Evolutionary conservation across 257 asterid genomes (phyloP).

Genomic region (Scutellaria galericulata): DNA sequence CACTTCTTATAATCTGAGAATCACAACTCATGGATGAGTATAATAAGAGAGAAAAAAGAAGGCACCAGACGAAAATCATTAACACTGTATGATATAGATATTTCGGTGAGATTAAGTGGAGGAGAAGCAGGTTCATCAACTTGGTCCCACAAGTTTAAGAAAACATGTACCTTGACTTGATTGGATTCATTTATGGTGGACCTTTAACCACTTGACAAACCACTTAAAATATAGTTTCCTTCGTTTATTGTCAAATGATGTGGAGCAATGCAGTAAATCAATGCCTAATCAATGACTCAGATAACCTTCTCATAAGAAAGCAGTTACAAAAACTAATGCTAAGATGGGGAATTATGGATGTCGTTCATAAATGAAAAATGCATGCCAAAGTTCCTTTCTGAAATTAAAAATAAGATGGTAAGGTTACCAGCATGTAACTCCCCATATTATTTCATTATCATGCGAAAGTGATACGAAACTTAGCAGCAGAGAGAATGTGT

Average conservation of each 20-base stretch:
- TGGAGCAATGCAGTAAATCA: neutral
- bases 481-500: slow-evolving; percentile 30
- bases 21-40: slow-evolving; percentile 33
- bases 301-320: slow-evolving; percentile 23
- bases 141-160: slow-evolving; percentile 4
- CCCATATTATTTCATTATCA: slow-evolving; percentile 22
- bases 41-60: slow-evolving; percentile 11
- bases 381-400: slow-evolving; percentile 17
- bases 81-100: neutral
- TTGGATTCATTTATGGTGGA: slow-evolving; percentile 16
- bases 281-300: slow-evolving; percentile 3
- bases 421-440: slow-evolving; percentile 17
- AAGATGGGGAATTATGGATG: neutral
- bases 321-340: neutral
- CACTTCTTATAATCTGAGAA: slow-evolving; percentile 86
- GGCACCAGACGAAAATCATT: too few species aligned
- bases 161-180: slow-evolving; percentile 18
- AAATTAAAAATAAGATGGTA: slow-evolving; percentile 15
- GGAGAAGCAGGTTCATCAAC: slow-evolving; percentile 14
- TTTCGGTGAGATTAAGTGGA: slow-evolving; percentile 15
- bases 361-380: neutral
- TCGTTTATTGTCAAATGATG: neutral
- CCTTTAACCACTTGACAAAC: neutral
- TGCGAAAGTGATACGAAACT: slow-evolving; percentile 12
- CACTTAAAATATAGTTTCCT: neutral